Evolutionary conservation across 352 stramenopile genomes (phyloP), one percentile per base, ranked within the genome.

Genomic region (Phytophthora hybrid): DNA sequence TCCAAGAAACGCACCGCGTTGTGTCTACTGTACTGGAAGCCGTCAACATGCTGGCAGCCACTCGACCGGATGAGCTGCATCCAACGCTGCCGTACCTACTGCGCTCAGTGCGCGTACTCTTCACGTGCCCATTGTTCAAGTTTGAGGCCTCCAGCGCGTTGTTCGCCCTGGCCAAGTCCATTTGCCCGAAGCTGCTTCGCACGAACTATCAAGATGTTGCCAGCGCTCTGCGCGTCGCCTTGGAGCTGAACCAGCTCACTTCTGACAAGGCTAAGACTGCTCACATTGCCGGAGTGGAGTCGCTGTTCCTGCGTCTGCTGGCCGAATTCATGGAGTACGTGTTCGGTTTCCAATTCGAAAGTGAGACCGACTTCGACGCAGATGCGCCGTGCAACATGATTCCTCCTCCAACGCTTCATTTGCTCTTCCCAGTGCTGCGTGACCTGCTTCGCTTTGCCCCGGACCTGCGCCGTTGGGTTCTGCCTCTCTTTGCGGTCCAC

Each of bases 321-420:
- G 78, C 77, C 9, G 67, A 82, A 5, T 66, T 95, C 3, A 93
- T 94, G 85, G 84, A 94, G 47, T 80, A 87, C 55, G 88, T 93
- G 11, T 96, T 97, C 59, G 90, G 87, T 16, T 95, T 93, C 63
- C 87, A 93, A 68, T 93, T 94, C 19, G 85, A 92, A 59, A 90
- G 77, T 21, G 90, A 97, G 46, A 69, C 78, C 4, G 90, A 97
- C 53, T 94, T 93, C 74, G 85, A 96, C 19, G 73, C 73, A 5
- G 80, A 89, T 44, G 75, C 81, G 14, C 84, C 89, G 23, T 85
- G 81, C 68, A 93, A 94, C 71, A 70, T 87, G 52, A 71, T 96
- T 21, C 71, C 82, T 31, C 90, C 90, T 5, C 87, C 89, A 3
- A 96, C 89, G 39, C 76, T 95, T 14, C 89, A 97, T 66, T 23